Evolutionary conservation across 2,329 filamentous ascomycete genomes (phyloP), one percentile per base, ranked within the genome.

Genomic region (Cercospora sojina): DNA sequence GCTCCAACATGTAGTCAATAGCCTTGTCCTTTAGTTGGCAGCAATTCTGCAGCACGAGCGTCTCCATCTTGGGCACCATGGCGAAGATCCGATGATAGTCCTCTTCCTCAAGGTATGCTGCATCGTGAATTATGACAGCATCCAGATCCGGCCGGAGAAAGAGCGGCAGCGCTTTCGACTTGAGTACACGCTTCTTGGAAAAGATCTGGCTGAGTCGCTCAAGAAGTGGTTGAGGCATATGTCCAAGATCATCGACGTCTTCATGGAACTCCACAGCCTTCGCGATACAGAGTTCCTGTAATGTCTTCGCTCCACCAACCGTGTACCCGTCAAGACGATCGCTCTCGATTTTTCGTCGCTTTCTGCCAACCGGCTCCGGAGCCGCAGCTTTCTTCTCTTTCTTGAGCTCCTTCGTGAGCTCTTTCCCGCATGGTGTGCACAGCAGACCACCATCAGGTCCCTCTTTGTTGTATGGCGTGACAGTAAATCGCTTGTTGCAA

Each of bases 21-120:
- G 93, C 90, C 43, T 84, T 83, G 74, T 97, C 91, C 78, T 96
- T 97, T 83, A 97, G 90, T 75, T 97, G 93, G 59, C 95, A 91
- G n/a, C 90, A 92, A 74, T 93, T 94, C 58, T 90, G 88, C 10
- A 96, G 81, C 70, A 92, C 90, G 64, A 97, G 83, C 51, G 85
- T 85, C 72, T 87, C 87, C 62, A 97, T 81, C 5, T 83, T 83
- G 0, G 91, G 88, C 65, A 91, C 88, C 2, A 88, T 84, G 60
- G 92, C 90, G 69, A 97, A 93, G 49, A 97, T 91, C 70, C 89
- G 86, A 57, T 91, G 85, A 70, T 90, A 93, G 74, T 98, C 92
- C 70, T 93, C 87, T 2, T 87, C 85, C 58, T 86, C 85, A 10
- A 98, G 85, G 71, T 88, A 89, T 71, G 84, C 87, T 65, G 85